Evolutionary conservation across 73 alveolate genomes (phyloP), one percentile per base, ranked within the genome.

Genomic region (Blepharisma japonicum): DNA sequence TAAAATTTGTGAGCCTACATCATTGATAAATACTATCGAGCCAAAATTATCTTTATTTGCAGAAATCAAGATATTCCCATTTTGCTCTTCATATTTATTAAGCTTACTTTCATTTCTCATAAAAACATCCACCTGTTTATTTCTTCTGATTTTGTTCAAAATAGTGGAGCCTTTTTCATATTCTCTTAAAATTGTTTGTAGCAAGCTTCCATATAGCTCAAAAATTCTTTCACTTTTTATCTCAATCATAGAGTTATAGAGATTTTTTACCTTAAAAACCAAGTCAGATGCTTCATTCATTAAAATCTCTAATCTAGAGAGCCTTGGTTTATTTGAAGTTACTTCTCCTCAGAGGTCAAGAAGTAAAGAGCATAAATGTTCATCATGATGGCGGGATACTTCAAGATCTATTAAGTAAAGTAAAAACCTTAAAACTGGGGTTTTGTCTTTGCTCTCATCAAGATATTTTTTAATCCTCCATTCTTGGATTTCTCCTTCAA

Each of bases 51-150:
- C 74, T 9, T n/a, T 61, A 14, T 61, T 39, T 18, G 50, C 74
- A 18, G 74, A 61, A 61, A 61, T 39, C 47, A 61, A 25, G 47
- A 61, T 20, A 61, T 14, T 61, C 4, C 74, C 74, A 61, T 61
- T 61, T 8, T 25, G 14, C 23, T 61, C 74, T 14, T 61, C 74
- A 61, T 2, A 61, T 2, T 61, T 0, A 25, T 5, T 61, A n/a
- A 61, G 11, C 14, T 8, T 39, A 1, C 46, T 25, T 9, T 18
- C 23, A 9, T 8, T 18, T 18, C 2, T 25, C 47, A 14, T 61
- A 20, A 14, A n/a, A 20, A 39, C 2, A 1, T 61, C 74, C 23
- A 14, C 0, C 2, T 20, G 23, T 39, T 61, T 61, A 11, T 14
- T 8, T 61, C 5, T 61, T 2, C 18, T 18, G 0, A 61, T 20